phyloP scores from a whole-genome alignment of 768 basidiomycete species.

The Mycena pura region DNA sequence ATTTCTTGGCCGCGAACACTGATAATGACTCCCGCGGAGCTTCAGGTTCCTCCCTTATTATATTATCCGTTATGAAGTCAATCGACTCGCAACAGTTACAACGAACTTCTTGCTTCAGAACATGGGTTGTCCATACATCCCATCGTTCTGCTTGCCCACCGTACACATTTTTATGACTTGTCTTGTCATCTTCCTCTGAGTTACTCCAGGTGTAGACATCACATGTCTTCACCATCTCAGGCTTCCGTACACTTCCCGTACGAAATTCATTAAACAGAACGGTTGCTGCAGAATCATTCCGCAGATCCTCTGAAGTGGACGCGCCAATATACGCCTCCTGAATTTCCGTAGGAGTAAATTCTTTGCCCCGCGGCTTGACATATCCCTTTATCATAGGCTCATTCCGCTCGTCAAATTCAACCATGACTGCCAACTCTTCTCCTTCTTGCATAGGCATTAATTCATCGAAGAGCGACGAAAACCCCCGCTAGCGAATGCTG shows the following conservation, averaged over 20 bases:
- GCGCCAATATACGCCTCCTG: neutral
- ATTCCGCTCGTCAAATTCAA: neutral
- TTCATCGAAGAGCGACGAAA: conserved; percentile 15
- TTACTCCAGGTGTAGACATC: too few species aligned
- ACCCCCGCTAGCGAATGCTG: neutral
- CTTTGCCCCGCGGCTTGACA: neutral
- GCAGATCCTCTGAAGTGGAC: neutral
- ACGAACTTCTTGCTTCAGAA: too few species aligned
- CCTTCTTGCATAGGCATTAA: neutral
- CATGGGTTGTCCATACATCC: too few species aligned
- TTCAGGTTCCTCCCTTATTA: too few species aligned
- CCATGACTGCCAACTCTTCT: conserved; percentile 2
- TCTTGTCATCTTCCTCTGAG: too few species aligned
- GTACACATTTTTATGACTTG: too few species aligned
- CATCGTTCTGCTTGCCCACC: too few species aligned
- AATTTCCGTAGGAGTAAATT: neutral
- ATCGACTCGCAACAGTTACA: too few species aligned
- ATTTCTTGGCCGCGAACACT: conserved; percentile 18
- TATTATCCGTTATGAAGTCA: too few species aligned
- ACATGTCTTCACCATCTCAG: neutral
- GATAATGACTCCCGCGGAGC: neutral
- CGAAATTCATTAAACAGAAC: neutral
- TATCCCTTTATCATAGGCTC: conserved; percentile 4
- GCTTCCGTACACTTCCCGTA: neutral
- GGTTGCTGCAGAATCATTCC: neutral